Base-by-base conservation (phyloP, 495 filamentous ascomycete species). In the Talaromyces trachyspermus region DNA sequence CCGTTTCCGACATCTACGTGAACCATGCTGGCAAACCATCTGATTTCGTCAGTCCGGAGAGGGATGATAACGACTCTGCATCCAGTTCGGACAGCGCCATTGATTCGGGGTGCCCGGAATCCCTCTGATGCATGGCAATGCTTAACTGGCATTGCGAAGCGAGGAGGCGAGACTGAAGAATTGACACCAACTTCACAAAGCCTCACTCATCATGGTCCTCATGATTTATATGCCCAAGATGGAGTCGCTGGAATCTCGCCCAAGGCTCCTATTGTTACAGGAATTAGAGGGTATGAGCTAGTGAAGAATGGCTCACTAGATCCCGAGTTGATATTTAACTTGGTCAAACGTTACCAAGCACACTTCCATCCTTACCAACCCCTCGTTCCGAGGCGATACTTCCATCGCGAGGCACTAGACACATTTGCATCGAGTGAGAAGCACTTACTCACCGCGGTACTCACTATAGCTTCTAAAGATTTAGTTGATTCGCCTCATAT, bases 281-380 rank as follows among this genome's bases (percentile, higher is more conserved):
- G 66, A 0, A 68, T 71, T 56, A 51, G 69, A 26, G 64, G 71
- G 0, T 80, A 82, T 48, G 61, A 63, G 7, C 61, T 80, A 3
- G 69, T 80, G 3, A 68, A 73, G 19, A 63, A 70, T 24, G 71
- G 75, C 3, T 63, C 64, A 9, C 58, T 82, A 9, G 65, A 72
- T 29, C 56, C 72, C 1, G 62, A 58, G 12, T 70, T 68, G 5
- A 66, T 81, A 11, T 72, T 66, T 57, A 64, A 75, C 33, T 53
- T 82, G 47, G 62, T 82, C 29, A 57, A 60, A 14, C 71, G 75
- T 29, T 82, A 77, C 39, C 70, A 67, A 12, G 63, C 75, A 24
- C 63, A 75, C 44, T 84, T 80, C 51, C 78, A 84, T 54, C 78
- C 77, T 4, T 83, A 77, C 57, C 79, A 81, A 27, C 80, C 80